phyloP scores from a whole-genome alignment of 176 grass and related monocot genomes.

The Bonia amplexicaulis region DNA sequence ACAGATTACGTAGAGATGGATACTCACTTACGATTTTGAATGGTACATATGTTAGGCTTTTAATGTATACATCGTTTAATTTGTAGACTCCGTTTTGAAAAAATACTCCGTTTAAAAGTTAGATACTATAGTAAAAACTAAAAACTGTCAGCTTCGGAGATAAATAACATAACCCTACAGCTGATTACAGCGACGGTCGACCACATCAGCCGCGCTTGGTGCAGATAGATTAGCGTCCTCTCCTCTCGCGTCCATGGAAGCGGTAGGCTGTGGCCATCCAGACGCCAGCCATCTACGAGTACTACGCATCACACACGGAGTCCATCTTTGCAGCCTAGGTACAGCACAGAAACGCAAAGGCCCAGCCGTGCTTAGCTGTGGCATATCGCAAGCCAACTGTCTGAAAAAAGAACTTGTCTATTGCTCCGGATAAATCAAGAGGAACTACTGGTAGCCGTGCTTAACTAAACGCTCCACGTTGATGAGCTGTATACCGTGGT shows the following conservation, averaged over 20 bases:
- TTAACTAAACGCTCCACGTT: not conserved
- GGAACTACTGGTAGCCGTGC: not conserved
- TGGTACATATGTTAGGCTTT: too few relatives aligned
- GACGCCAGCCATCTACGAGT: not conserved
- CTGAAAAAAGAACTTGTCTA: not conserved
- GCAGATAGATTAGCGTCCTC: not conserved
- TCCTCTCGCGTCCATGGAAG: not conserved
- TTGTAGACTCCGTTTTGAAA: too few relatives aligned
- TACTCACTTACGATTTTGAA: too few relatives aligned
- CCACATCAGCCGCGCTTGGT: not conserved
- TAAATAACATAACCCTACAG: too few relatives aligned
- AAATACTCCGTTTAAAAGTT: too few relatives aligned
- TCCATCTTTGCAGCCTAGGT: not conserved
- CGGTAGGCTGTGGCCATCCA: not conserved
- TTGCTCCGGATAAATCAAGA: not conserved
- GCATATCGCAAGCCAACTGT: not conserved
- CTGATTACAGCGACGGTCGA: not conserved
- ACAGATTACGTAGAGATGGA: too few relatives aligned
- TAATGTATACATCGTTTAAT: too few relatives aligned
- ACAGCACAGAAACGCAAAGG: not conserved
- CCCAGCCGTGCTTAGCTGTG: not conserved
- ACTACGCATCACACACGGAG: not conserved
- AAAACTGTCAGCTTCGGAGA: too few relatives aligned
- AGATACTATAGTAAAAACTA: too few relatives aligned
- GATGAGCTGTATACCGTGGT: not conserved